Evolutionary conservation across 345 rosid species (phyloP).

Genomic region (Triadica sebifera): DNA sequence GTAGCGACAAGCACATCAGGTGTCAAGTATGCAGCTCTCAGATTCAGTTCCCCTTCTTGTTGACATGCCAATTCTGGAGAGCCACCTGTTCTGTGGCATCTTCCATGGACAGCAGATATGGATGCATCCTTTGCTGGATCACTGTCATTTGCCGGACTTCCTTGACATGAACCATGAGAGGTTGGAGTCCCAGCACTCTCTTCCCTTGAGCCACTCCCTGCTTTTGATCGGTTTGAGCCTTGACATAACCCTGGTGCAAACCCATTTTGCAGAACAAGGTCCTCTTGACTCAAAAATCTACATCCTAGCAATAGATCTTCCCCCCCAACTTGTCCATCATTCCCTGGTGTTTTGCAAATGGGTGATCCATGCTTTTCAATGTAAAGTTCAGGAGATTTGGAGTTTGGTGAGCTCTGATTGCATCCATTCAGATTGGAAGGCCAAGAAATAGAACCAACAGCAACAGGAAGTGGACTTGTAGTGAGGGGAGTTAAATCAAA

Average conservation of each 20-base stretch:
- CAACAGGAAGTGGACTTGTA: slow-evolving; percentile 57
- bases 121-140: slow-evolving; percentile 43
- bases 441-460: slow-evolving; percentile 65
- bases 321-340: slow-evolving; percentile 32
- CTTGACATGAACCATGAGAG: slow-evolving; percentile 78
- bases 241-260: slow-evolving; percentile 36
- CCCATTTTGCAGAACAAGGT: slow-evolving; percentile 40
- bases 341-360: slow-evolving; percentile 32
- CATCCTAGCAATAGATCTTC: slow-evolving; percentile 18
- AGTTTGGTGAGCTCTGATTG: slow-evolving; percentile 45
- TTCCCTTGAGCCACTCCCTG: slow-evolving; percentile 57
- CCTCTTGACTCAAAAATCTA: slow-evolving; percentile 19
- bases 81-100: slow-evolving; percentile 27
- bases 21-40: slow-evolving; percentile 43
- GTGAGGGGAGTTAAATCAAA: slow-evolving; percentile 51
- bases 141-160: slow-evolving; percentile 49
- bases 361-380: slow-evolving; percentile 34
- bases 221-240: slow-evolving; percentile 38
- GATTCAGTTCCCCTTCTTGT: slow-evolving; percentile 24
- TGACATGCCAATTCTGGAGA: slow-evolving; percentile 46
- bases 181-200: slow-evolving; percentile 74
- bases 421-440: slow-evolving; percentile 55
- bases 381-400: slow-evolving; percentile 32
- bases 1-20: slow-evolving; percentile 40
- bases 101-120: slow-evolving; percentile 26